These are phyloP conservation scores for Fusarium pseudoanthophilum DNA, from an alignment of 2,329 filamentous ascomycete species.

Conservation along the genomic window DNA sequence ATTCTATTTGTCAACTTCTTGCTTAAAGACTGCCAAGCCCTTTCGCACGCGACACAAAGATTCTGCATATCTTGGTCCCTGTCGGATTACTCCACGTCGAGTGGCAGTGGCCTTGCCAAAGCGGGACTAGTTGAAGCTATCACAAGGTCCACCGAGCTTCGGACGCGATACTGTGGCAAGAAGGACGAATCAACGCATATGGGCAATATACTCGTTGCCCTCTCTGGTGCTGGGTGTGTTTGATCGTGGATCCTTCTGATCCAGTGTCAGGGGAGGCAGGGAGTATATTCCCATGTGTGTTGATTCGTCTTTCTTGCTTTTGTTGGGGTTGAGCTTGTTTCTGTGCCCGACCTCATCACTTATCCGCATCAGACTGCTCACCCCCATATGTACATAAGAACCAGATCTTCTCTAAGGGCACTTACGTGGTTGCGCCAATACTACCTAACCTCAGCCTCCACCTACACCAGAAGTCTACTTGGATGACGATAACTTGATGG, in stretches of 20 bases:
- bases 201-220: background rate
- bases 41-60: no score
- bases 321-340: background rate
- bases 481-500: background rate
- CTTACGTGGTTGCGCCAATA: fast-evolving
- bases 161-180: fast-evolving
- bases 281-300: background rate
- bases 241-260: background rate
- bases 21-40: no score
- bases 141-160: fast-evolving
- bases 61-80: no score
- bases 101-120: no score
- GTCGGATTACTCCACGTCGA: no score
- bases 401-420: fast-evolving
- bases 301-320: background rate
- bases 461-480: background rate
- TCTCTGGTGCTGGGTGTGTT: background rate
- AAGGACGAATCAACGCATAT: background rate
- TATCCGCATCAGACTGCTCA: background rate
- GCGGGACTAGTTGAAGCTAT: background rate
- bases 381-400: fast-evolving
- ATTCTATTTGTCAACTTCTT: background rate
- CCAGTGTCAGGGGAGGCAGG: background rate
- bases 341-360: background rate
- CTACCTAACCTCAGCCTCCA: background rate